Percentiles rank a stretch among this genome's conserved stretches.
These are phyloP conservation scores for Alternaria gansuensis DNA, from an alignment of 2,329 filamentous ascomycete genomes.

Conservation along the genomic window DNA sequence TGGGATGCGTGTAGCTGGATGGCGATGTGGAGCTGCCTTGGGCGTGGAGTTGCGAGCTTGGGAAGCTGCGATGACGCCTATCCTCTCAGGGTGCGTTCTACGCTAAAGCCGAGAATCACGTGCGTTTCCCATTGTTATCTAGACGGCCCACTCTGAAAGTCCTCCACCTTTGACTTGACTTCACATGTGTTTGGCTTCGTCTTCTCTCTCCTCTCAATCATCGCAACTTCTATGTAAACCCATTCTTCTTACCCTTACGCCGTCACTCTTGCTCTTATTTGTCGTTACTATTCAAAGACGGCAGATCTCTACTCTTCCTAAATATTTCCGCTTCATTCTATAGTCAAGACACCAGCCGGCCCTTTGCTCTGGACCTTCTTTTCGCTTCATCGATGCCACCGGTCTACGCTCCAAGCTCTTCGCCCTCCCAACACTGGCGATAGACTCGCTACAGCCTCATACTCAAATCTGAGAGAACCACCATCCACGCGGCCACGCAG, in stretches of 20 bases:
- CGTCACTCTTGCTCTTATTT: not conserved
- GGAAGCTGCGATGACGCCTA: constrained; percentile 22
- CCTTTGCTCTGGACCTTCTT: not conserved
- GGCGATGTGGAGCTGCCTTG: constrained; percentile 15
- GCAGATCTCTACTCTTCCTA: not conserved
- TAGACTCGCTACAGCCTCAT: not conserved
- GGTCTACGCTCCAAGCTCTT: not conserved
- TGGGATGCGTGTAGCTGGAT: not conserved
- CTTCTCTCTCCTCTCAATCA: not conserved
- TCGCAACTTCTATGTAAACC: too few relatives aligned
- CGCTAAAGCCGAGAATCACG: not conserved
- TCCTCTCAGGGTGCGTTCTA: not conserved
- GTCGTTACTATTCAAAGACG: not conserved
- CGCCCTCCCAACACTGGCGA: not conserved
- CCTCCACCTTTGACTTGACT: constrained; percentile 1
- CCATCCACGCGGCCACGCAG: too few relatives aligned
- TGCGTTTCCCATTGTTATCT: not conserved
- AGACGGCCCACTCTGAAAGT: not conserved
- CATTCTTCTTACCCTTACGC: not conserved
- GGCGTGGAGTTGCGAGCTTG: constrained; percentile 20
- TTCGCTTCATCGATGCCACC: not conserved
- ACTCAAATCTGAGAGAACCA: too few relatives aligned
- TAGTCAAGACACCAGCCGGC: not conserved
- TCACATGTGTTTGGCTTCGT: not conserved
- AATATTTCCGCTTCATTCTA: not conserved